Conservation (phyloP, 108 stramenopile genomes). For the Aurantiochytrium sp. region DNA sequence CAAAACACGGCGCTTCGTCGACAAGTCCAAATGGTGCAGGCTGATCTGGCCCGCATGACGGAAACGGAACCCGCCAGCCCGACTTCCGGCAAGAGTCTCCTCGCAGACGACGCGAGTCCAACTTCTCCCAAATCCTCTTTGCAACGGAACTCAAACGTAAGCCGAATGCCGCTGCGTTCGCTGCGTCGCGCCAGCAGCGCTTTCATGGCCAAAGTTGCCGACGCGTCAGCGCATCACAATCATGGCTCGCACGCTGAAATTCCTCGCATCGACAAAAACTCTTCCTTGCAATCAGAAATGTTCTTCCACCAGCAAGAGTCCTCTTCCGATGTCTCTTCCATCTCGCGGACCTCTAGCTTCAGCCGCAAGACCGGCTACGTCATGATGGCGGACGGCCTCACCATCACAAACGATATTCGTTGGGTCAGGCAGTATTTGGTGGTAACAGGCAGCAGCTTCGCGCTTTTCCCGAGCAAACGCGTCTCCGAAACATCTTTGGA, state of each 20-base stretch:
- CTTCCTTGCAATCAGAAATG: too few relatives aligned
- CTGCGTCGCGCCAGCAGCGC: neutral
- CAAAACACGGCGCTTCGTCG: neutral
- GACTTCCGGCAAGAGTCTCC: neutral
- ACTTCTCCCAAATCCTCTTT: too few relatives aligned
- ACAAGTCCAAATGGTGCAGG: neutral
- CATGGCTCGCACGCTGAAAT: neutral
- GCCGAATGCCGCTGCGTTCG: too few relatives aligned
- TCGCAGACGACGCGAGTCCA: too few relatives aligned
- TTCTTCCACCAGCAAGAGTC: too few relatives aligned
- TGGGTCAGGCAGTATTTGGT: neutral
- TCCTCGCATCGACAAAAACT: neutral
- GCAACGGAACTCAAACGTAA: too few relatives aligned
- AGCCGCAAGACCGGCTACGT: neutral
- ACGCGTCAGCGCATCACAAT: neutral
- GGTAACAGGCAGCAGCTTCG: neutral
- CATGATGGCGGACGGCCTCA: neutral
- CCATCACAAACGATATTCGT: neutral
- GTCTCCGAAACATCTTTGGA: neutral
- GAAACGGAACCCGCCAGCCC: neutral
- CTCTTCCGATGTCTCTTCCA: neutral
- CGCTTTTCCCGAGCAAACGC: neutral
- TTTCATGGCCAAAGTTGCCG: neutral
- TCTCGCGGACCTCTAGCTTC: neutral
- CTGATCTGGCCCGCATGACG: neutral